phyloP scores from a whole-genome alignment of 352 stramenopile genomes.

The Globisporangium emineosum region DNA sequence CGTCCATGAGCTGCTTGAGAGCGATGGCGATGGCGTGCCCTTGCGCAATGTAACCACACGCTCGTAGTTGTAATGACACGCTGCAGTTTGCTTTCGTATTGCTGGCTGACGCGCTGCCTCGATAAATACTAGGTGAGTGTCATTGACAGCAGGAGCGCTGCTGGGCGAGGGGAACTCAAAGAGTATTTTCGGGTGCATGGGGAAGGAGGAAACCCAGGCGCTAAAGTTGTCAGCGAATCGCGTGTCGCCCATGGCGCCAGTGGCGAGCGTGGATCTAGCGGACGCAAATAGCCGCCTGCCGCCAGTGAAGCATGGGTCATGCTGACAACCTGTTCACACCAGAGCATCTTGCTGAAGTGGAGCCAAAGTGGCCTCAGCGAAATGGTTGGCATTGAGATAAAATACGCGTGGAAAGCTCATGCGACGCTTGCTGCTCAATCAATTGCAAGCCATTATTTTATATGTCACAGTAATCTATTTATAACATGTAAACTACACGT shows the following conservation, averaged over 20 bases:
- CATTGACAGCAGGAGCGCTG: background rate
- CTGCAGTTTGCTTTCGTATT: background rate
- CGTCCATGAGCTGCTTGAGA: constrained; percentile 3
- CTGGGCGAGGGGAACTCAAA: too few species aligned
- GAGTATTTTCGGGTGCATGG: background rate
- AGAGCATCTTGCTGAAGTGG: background rate
- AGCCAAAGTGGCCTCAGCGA: too few species aligned
- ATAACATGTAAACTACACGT: background rate
- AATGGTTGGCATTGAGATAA: background rate
- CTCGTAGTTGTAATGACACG: background rate
- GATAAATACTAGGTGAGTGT: background rate
- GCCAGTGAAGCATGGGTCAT: background rate
- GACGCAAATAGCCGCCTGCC: background rate
- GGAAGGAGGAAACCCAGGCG: background rate
- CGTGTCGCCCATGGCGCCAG: background rate
- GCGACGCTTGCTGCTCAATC: background rate
- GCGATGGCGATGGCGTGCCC: background rate
- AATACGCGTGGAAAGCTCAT: background rate
- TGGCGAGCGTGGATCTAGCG: background rate
- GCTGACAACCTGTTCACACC: background rate
- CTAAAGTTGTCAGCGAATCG: background rate
- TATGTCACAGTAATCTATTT: background rate
- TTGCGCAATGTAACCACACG: background rate
- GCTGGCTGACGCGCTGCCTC: background rate
- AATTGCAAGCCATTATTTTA: background rate